A percentile compares a stretch with the other conserved stretches of the same genome.
Conservation (phyloP, 164 flowering plant genomes). For the Piper longum region DNA sequence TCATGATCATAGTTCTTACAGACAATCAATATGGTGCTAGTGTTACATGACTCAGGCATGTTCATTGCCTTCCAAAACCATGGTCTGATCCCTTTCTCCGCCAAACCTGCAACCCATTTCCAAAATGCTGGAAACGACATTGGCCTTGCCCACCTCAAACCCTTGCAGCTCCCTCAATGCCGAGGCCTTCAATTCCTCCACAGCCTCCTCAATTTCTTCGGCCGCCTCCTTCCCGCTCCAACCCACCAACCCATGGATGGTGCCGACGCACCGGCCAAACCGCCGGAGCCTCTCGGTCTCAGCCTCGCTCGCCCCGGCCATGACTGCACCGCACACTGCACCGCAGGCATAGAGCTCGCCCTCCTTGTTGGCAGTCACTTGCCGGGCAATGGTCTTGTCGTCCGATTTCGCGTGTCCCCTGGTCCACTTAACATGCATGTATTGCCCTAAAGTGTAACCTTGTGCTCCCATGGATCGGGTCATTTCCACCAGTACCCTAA, state of each 20-base stretch:
- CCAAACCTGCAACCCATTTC: not conserved
- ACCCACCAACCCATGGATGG: constrained; percentile 18
- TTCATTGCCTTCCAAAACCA: too few relatives aligned
- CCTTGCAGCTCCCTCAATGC: constrained; percentile 21
- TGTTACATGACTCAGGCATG: too few relatives aligned
- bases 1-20: too few relatives aligned
- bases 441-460: constrained; percentile 33
- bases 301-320: constrained; percentile 50
- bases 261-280: constrained; percentile 40
- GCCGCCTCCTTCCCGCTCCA: constrained; percentile 3
- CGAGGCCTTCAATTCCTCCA: constrained; percentile 15
- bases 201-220: constrained; percentile 1
- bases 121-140: constrained; percentile 9
- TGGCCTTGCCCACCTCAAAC: constrained; percentile 11
- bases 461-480: constrained; percentile 37
- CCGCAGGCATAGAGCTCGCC: constrained; percentile 42
- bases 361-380: constrained; percentile 26
- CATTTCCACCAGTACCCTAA: constrained; percentile 42
- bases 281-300: constrained; percentile 42
- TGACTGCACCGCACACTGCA: constrained; percentile 64
- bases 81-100: too few relatives aligned
- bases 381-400: not conserved
- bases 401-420: not conserved
- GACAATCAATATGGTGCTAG: too few relatives aligned
- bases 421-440: constrained; percentile 6